Evolutionary conservation across 257 asterid species (phyloP).

Genomic region (Nicotiana knightiana): DNA sequence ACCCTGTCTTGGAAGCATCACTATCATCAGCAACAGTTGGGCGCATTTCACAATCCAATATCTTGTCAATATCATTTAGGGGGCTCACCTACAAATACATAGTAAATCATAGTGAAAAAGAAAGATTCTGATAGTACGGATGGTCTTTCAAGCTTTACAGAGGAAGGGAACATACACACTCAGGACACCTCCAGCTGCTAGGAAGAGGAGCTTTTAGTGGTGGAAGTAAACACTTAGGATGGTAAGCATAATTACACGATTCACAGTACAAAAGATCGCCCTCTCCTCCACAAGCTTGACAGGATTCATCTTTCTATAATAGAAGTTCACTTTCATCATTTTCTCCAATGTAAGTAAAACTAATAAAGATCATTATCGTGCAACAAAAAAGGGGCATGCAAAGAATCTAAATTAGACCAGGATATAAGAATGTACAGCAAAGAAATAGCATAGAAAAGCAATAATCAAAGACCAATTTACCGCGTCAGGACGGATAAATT

Average conservation of each 20-base stretch:
- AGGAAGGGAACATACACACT: conserved; percentile 61
- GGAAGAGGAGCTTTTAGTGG: conserved; percentile 60
- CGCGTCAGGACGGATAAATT: conserved; percentile 30
- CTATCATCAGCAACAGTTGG: conserved; percentile 64
- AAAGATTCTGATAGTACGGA: not conserved
- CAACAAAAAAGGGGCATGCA: not conserved
- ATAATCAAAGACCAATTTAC: conserved; percentile 16
- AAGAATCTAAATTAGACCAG: not conserved
- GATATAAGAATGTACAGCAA: not conserved
- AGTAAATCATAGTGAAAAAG: not conserved
- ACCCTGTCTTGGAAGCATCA: conserved; percentile 61
- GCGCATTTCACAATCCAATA: conserved; percentile 91
- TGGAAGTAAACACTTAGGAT: conserved; percentile 78
- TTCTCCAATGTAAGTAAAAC: not conserved
- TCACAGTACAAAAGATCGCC: conserved; percentile 68
- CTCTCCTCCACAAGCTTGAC: conserved; percentile 73
- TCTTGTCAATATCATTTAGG: conserved; percentile 77
- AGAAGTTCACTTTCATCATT: not conserved
- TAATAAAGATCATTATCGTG: not conserved
- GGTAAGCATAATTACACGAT: conserved; percentile 77
- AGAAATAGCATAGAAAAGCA: not conserved
- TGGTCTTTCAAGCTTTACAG: not conserved
- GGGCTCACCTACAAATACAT: conserved; percentile 60
- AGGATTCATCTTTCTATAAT: conserved; percentile 59
- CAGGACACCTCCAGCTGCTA: conserved; percentile 85